Evolutionary conservation across 345 rosid species (phyloP).

Genomic region (Gynandropsis gynandra): DNA sequence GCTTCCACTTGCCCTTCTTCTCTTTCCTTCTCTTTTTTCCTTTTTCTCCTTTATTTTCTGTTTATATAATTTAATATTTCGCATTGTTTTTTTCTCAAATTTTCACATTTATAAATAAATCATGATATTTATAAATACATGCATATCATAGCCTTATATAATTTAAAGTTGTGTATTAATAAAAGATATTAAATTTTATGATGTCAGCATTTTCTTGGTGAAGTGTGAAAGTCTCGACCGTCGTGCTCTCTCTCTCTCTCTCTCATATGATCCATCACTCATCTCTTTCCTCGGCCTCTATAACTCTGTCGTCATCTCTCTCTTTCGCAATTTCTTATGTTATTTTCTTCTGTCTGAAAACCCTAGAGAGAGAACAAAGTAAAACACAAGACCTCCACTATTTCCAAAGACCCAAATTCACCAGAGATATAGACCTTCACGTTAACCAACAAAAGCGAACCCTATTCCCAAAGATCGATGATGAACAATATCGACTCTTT

Average conservation of each 20-base stretch:
- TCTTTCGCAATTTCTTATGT: conserved; percentile 19
- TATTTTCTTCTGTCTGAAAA: conserved; percentile 8
- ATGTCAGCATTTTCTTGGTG: background rate
- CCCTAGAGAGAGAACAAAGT: conserved; percentile 18
- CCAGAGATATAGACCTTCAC: conserved; percentile 7
- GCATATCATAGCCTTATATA: too few species aligned
- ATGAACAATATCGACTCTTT: conserved; percentile 36
- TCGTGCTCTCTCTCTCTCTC: conserved; percentile 29
- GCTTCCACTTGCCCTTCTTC: conserved; percentile 46
- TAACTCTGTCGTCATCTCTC: conserved; percentile 45
- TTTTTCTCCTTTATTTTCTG: background rate
- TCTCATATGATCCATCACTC: conserved; percentile 26
- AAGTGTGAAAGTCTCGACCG: conserved; percentile 28
- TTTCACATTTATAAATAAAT: too few species aligned
- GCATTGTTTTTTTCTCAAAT: too few species aligned
- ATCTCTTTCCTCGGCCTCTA: conserved; percentile 43
- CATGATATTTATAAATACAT: too few species aligned
- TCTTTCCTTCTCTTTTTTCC: conserved; percentile 22
- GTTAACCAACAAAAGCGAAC: background rate
- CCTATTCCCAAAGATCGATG: conserved; percentile 29
- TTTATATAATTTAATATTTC: too few species aligned
- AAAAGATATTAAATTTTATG: too few species aligned
- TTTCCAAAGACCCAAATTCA: conserved; percentile 37
- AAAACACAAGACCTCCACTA: conserved; percentile 32
- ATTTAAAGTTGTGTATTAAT: too few species aligned